Evolutionary conservation across 176 grass and related monocot species (phyloP), one percentile per base, ranked within the genome.

Genomic region (Tuctoria greenei): DNA sequence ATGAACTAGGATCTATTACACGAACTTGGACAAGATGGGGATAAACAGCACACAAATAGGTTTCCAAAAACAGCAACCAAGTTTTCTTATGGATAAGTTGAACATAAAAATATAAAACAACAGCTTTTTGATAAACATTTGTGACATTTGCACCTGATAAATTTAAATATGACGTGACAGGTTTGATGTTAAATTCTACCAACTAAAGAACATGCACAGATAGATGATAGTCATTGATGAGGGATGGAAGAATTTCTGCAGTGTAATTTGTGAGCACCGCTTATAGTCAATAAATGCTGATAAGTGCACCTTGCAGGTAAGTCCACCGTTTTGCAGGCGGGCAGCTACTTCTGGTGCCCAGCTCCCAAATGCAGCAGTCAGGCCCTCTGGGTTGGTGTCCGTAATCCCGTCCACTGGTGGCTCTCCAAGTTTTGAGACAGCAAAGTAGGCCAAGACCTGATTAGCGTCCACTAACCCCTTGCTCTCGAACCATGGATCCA

Each of bases 371-470:
- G 88, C 91, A 43, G 91, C 91, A 5, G 95, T 98, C 54, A 98
- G 64, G 0, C 95, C 95, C 74, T 98, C 95, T 0, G 91, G 91
- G 74, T 98, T 90, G 23, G 91, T 90, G 66, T 98, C 95, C 13
- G 95, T 94, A 56, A 93, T 98, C 52, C 95, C 95, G n/a, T 98
- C 95, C 14, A 98, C 71, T 20, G 95, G 91, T 52, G 84, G 88
- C 49, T 92, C 95, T 34, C 95, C 95, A 15, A 93, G 42, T 76
- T 92, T 98, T 12, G 91, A 92, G 58, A 98, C 66, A 14, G 95
- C 95, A 60, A 98, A 98, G 76, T 94, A 93, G 9, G 95, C 95
- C 64, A 98, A 78, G 1, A 98, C 91, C 77, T 98, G 95, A 69
- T 94, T 90, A 14, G 95, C 79, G 37, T 92, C 82, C 63, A 77